A percentile compares a stretch with the other conserved stretches of the same genome.
These are phyloP conservation scores for Calonectria crousiana DNA, from an alignment of 2,329 filamentous ascomycete genomes.

Conservation along the genomic window DNA sequence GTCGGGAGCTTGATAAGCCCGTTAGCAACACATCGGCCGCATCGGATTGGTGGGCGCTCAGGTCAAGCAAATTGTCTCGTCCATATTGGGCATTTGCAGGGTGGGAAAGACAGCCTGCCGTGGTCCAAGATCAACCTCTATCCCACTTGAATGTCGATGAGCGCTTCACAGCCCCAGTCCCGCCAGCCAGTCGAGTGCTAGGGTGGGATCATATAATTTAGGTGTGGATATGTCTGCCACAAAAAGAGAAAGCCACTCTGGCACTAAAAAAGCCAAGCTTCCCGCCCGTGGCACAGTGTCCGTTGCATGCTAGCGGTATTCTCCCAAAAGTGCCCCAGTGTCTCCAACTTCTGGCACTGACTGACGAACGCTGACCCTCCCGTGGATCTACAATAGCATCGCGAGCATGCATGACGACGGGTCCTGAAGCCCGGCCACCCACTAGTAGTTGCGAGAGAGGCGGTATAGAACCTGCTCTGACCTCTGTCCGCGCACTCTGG, in stretches of 20 bases:
- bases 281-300: slow-evolving; percentile 35
- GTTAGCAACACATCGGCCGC: slow-evolving; percentile 15
- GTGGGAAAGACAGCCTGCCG: not conserved
- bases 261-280: slow-evolving; percentile 38
- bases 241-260: slow-evolving; percentile 9
- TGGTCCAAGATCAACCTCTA: not conserved
- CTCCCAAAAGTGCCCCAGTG: not conserved
- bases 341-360: slow-evolving; percentile 2
- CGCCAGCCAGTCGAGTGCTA: not conserved
- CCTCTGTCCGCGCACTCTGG: not conserved
- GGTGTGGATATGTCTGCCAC: slow-evolving; percentile 7
- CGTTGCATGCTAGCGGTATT: slow-evolving; percentile 10
- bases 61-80: slow-evolving; percentile 13
- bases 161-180: slow-evolving; percentile 4
- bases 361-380: slow-evolving; percentile 17
- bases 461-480: not conserved
- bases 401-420: slow-evolving; percentile 13
- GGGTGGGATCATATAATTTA: slow-evolving; percentile 12
- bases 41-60: slow-evolving; percentile 16
- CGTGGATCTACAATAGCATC: slow-evolving; percentile 10
- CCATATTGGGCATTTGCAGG: not conserved
- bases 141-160: not conserved
- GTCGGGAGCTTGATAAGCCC: slow-evolving; percentile 20
- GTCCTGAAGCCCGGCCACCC: not conserved
- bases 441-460: not conserved